A percentile compares a stretch with the other conserved stretches of the same genome.
Conservation (phyloP, 306 rosid species). For the Malus sieversii region DNA sequence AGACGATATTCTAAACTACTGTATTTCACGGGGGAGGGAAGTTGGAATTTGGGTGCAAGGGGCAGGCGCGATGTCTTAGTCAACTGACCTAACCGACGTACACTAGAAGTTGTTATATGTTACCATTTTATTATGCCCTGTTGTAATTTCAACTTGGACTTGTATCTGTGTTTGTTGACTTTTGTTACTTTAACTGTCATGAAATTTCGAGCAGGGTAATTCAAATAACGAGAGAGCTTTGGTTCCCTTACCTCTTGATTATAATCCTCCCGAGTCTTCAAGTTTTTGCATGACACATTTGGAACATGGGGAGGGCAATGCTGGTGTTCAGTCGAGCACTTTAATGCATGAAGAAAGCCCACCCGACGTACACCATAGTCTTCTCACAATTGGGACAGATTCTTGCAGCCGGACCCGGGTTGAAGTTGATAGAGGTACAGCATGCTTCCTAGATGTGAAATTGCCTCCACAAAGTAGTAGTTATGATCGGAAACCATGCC, state of each 20-base stretch:
- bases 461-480: conserved; percentile 15
- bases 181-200: conserved; percentile 9
- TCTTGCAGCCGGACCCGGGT: background rate
- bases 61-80: too few relatives aligned
- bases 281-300: conserved; percentile 5
- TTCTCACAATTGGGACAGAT: conserved; percentile 3
- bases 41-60: too few relatives aligned
- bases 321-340: conserved; percentile 14
- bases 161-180: conserved; percentile 4
- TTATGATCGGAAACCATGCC: conserved; percentile 4
- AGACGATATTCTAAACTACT: too few relatives aligned
- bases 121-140: background rate
- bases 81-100: too few relatives aligned
- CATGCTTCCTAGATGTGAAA: conserved; percentile 12
- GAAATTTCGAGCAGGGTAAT: conserved; percentile 12
- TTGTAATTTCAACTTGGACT: background rate
- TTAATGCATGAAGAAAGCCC: conserved; percentile 13
- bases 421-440: conserved; percentile 4
- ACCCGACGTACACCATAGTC: background rate
- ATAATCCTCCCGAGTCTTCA: conserved; percentile 17
- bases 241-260: conserved; percentile 22
- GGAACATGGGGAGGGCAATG: conserved; percentile 21
- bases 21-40: too few relatives aligned
- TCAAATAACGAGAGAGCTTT: conserved; percentile 10
- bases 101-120: background rate